Percentiles rank a stretch among this genome's conserved stretches.
Conservation (phyloP, 768 basidiomycete genomes). For the Suillus paluster region DNA sequence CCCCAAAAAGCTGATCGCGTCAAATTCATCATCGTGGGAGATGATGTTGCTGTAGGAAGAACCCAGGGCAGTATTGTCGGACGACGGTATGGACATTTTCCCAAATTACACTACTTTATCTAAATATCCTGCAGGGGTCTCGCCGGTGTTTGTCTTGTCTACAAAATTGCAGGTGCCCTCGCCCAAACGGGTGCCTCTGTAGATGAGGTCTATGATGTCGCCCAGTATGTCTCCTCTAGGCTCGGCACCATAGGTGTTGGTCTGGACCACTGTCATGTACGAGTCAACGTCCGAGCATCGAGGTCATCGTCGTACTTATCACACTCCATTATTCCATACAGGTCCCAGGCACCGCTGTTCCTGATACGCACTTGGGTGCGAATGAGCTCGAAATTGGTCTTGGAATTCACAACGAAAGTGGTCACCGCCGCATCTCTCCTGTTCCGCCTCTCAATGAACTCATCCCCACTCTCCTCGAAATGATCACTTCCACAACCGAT, state of each 20-base stretch:
- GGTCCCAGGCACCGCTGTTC: constrained; percentile 78
- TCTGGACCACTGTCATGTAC: constrained; percentile 87
- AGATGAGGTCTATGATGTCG: constrained; percentile 67
- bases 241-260: constrained; percentile 86
- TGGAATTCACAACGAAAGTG: constrained; percentile 92
- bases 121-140: constrained; percentile 59
- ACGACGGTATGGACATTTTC: constrained; percentile 52
- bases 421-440: constrained; percentile 67
- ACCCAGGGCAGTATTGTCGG: constrained; percentile 86
- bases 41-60: constrained; percentile 87
- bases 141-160: constrained; percentile 81
- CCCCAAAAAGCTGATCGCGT: constrained; percentile 69
- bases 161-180: constrained; percentile 89
- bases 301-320: not conserved
- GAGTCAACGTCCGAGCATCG: constrained; percentile 12
- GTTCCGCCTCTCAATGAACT: constrained; percentile 73
- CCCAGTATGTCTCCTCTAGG: constrained; percentile 66
- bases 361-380: constrained; percentile 55
- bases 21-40: constrained; percentile 83
- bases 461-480: constrained; percentile 67
- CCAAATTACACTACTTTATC: not conserved
- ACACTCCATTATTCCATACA: constrained; percentile 28
- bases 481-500: constrained; percentile 74
- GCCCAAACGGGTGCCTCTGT: constrained; percentile 69
- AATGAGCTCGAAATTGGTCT: constrained; percentile 87